Percentiles rank a stretch among this genome's conserved stretches.
Evolutionary conservation across 257 asterid genomes (phyloP).

Genomic region (Primulina tabacum): DNA sequence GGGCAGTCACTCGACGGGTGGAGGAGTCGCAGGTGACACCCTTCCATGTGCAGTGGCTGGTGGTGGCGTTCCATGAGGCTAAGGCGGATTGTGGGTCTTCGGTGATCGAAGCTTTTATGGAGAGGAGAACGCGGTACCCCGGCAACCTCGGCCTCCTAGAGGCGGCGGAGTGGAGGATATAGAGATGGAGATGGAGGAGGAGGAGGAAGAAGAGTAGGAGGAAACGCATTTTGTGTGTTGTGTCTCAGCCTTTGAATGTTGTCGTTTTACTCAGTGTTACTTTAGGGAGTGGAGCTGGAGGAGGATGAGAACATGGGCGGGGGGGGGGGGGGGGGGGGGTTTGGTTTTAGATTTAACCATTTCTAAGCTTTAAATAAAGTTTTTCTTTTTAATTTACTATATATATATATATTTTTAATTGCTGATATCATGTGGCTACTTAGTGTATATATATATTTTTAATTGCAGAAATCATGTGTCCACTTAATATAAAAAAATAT

Average conservation of each 20-base stretch:
- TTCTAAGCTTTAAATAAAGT: no score
- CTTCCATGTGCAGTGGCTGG: slow-evolving; percentile 63
- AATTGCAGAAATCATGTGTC: no score
- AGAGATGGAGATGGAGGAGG: slow-evolving; percentile 31
- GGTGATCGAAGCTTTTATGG: slow-evolving; percentile 64
- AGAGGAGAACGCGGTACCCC: slow-evolving; percentile 57
- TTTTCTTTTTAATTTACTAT: no score
- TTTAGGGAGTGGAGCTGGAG: no score
- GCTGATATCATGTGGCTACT: no score
- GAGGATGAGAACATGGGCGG: no score
- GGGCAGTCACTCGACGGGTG: slow-evolving; percentile 57
- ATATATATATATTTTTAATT: no score
- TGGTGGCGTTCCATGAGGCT: slow-evolving; percentile 55
- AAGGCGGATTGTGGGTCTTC: slow-evolving; percentile 67
- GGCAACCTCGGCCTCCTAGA: slow-evolving; percentile 38
- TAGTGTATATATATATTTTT: no score
- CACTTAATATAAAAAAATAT: no score
- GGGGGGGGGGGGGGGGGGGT: no score
- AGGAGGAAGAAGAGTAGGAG: slow-evolving; percentile 31
- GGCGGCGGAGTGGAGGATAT: slow-evolving; percentile 27
- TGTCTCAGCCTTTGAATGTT: not conserved
- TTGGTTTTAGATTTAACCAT: no score
- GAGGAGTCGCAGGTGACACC: slow-evolving; percentile 76
- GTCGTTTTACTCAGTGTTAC: not conserved
- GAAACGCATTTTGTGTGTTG: slow-evolving; percentile 45